Evolutionary conservation across 2,329 filamentous ascomycete genomes (phyloP), one percentile per base, ranked within the genome.

Genomic region (Ophiostoma montium): DNA sequence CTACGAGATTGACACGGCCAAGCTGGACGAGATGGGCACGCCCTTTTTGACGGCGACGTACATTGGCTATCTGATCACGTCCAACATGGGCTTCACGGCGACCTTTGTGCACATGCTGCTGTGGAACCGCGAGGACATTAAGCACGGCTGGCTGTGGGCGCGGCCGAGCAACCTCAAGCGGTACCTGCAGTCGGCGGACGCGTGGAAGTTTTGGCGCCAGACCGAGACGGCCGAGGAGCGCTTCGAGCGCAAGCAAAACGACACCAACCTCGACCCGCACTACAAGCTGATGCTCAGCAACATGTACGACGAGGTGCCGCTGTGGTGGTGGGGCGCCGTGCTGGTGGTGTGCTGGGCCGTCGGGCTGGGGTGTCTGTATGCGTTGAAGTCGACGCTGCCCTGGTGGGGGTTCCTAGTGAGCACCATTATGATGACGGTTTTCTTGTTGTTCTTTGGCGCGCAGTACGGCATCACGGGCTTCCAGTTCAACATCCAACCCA

Each of bases 11-110:
- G 61, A 70, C 50, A n/a, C 55, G 2, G 55, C 50, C 5, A 56
- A 57, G 6, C 56, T 73, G 1, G 58, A 60, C 0, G 51, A 55
- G 6, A 53, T 62, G 39, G 69, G 70, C 8, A 51, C 68, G 6
- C 70, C 71, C 0, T 69, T 58, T 46, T 57, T 74, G 23, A 60
- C 70, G 9, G 57, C 63, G 0, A 59, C 63, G n/a, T 62, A 71
- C 50, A 57, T 64, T 12, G 50, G 60, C 7, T 64, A 67, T 50
- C 57, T 72, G 13, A 58, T 73, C 31, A 64, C 63, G 2, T 62
- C 63, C 4, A 74, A 73, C 53, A 62, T 70, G 54, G 68, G 64
- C 3, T 60, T 70, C 21, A 71, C 70, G 3, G 70, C 71, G 2
- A 65, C 67, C 1, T 58, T 75, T 16, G 61, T 64, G 3, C 67